These are phyloP conservation scores for Ulmus americana DNA, from an alignment of 331 rosid genomes.

Conservation along the genomic window DNA sequence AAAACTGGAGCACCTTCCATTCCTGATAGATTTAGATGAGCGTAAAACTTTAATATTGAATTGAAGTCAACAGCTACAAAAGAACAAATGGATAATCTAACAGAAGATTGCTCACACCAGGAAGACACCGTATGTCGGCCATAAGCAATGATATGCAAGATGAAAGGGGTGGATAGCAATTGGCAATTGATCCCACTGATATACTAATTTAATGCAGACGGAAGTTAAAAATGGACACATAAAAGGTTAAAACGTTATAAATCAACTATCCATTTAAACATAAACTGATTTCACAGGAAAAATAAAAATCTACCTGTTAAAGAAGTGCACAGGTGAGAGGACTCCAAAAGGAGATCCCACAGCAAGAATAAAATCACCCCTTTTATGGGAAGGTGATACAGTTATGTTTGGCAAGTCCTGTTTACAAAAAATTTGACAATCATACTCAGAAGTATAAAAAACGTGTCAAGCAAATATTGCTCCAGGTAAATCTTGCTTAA, in stretches of 20 bases:
- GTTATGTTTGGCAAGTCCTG: conserved; percentile 50
- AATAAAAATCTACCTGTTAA: conserved; percentile 55
- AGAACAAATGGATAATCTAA: conserved; percentile 32
- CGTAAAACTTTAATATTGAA: conserved; percentile 24
- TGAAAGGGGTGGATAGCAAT: conserved; percentile 74
- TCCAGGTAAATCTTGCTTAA: background rate
- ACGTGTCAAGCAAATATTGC: conserved; percentile 5
- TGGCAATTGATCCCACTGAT: conserved; percentile 79
- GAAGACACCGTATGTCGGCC: conserved; percentile 92
- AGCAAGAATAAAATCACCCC: conserved; percentile 75
- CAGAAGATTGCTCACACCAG: conserved; percentile 58
- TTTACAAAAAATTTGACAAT: conserved; percentile 22
- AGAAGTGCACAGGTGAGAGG: conserved; percentile 82
- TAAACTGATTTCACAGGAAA: conserved; percentile 1
- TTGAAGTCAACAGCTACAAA: conserved; percentile 31
- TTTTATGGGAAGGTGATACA: conserved; percentile 50
- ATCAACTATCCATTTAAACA: background rate
- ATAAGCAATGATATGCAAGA: conserved; percentile 61
- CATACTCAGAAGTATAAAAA: conserved; percentile 21
- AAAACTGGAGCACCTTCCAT: conserved; percentile 91
- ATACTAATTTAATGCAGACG: conserved; percentile 53
- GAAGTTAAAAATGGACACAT: conserved; percentile 28
- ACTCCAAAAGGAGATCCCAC: conserved; percentile 97
- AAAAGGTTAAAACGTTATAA: conserved; percentile 22
- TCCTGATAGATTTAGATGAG: conserved; percentile 49